phyloP scores from a whole-genome alignment of 768 basidiomycete genomes.

The Xanthoconium purpureum region DNA sequence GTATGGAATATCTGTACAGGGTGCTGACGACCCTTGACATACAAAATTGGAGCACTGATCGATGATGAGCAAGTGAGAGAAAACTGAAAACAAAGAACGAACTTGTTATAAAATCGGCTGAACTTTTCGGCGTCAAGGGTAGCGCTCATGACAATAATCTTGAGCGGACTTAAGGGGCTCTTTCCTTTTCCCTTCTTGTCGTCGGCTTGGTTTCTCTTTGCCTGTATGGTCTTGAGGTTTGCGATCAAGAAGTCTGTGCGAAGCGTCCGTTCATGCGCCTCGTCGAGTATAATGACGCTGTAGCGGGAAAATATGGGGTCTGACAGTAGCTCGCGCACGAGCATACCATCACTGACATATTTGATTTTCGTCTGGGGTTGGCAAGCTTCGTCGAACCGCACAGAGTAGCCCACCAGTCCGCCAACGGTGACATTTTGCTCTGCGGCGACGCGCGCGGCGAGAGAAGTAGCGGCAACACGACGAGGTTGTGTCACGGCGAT shows the following conservation, averaged over 20 bases:
- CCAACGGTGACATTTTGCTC: constrained; percentile 79
- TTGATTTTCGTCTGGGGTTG: constrained; percentile 80
- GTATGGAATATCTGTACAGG: constrained; percentile 85
- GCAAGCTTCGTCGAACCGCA: constrained; percentile 88
- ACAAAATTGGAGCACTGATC: constrained; percentile 78
- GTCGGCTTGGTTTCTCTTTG: constrained; percentile 49
- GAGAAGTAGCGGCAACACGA: constrained; percentile 89
- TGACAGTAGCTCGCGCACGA: constrained; percentile 85
- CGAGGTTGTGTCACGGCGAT: constrained; percentile 96
- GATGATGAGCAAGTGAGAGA: constrained; percentile 3
- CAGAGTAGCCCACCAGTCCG: constrained; percentile 84
- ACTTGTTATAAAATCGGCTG: constrained; percentile 83
- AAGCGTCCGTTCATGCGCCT: constrained; percentile 94
- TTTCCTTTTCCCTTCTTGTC: constrained; percentile 48
- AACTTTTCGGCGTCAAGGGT: constrained; percentile 96
- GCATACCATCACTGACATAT: constrained; percentile 97
- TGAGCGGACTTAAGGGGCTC: constrained; percentile 59
- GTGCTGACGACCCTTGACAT: constrained; percentile 91
- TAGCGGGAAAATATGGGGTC: constrained; percentile 77
- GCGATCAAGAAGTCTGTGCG: constrained; percentile 93
- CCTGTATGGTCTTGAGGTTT: constrained; percentile 80
- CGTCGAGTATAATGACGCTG: constrained; percentile 88
- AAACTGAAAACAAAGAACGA: constrained; percentile 26
- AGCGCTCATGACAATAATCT: constrained; percentile 96
- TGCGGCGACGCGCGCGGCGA: constrained; percentile 85